Evolutionary conservation across 305 asterid species (phyloP).

Genomic region (Plantago lanceolata): DNA sequence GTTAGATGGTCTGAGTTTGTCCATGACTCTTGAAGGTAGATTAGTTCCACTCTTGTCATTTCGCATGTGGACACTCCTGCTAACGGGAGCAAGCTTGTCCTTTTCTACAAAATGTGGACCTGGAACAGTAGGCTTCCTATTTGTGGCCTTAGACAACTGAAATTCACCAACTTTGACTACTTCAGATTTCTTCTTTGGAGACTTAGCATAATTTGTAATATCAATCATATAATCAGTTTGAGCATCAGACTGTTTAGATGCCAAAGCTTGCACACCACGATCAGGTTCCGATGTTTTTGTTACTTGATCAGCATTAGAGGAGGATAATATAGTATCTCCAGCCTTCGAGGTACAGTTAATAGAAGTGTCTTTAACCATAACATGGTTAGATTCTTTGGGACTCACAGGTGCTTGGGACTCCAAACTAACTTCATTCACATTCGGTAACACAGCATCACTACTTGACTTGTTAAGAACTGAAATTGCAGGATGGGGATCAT

Average conservation of each 20-base stretch:
- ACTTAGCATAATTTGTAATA: conserved; percentile 28
- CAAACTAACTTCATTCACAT: conserved; percentile 28
- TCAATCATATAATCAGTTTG: conserved; percentile 27
- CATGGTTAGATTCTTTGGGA: conserved; percentile 23
- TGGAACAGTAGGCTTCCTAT: conserved; percentile 28
- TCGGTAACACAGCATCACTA: conserved; percentile 20
- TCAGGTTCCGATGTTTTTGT: conserved; percentile 23
- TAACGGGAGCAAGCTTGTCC: conserved; percentile 32
- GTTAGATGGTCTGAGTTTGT: conserved; percentile 44
- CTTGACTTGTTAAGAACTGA: conserved; percentile 31
- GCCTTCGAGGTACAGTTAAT: conserved; percentile 18
- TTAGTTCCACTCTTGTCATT: conserved; percentile 34
- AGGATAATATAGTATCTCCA: conserved; percentile 4
- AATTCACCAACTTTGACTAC: conserved; percentile 31
- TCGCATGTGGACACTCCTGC: conserved; percentile 22
- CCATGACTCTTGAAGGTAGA: conserved; percentile 39
- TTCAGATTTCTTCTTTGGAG: conserved; percentile 28
- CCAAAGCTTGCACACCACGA: conserved; percentile 27
- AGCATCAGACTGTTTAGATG: conserved; percentile 24
- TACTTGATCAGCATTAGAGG: conserved; percentile 23
- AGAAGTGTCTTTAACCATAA: conserved; percentile 21
- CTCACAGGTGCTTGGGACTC: conserved; percentile 27
- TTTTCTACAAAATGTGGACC: conserved; percentile 34
- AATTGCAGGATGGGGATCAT: conserved; percentile 24
- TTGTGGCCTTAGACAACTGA: conserved; percentile 26